Evolutionary conservation across 169 alveolate species (phyloP).

Genomic region (Plasmodium malariae): DNA sequence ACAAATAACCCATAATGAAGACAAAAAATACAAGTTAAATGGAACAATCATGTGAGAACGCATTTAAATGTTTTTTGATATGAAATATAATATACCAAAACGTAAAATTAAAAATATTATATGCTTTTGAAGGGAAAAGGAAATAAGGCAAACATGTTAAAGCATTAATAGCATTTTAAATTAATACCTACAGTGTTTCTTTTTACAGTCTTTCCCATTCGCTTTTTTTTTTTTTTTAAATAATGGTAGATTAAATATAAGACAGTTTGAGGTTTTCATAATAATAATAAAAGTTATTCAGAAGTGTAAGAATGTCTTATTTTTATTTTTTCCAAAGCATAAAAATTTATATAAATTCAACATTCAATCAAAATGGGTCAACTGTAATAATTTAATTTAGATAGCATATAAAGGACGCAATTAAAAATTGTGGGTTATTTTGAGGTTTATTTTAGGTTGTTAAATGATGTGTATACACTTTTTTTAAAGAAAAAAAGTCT

Average conservation of each 20-base stretch:
- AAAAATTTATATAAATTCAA: too few species aligned
- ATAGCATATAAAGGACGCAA: too few species aligned
- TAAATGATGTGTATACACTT: background rate
- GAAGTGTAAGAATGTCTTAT: too few species aligned
- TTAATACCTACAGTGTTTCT: background rate
- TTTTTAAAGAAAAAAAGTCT: background rate
- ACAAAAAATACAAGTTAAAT: background rate
- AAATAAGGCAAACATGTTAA: background rate
- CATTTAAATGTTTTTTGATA: background rate
- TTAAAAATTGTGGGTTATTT: too few species aligned
- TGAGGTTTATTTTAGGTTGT: background rate
- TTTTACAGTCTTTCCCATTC: background rate
- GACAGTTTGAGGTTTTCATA: too few species aligned
- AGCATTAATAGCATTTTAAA: background rate
- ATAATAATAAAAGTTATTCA: too few species aligned
- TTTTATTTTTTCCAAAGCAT: too few species aligned
- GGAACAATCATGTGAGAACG: background rate
- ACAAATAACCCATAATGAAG: background rate
- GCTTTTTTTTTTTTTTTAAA: slow-evolving; percentile 2
- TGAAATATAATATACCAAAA: slow-evolving; percentile 4
- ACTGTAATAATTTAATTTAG: too few species aligned
- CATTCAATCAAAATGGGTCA: too few species aligned
- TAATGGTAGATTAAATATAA: too few species aligned
- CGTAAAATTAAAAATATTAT: slow-evolving; percentile 4
- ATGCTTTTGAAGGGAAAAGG: background rate